phyloP scores from a whole-genome alignment of 2,329 filamentous ascomycete species.

The Fusarium azukiicola region DNA sequence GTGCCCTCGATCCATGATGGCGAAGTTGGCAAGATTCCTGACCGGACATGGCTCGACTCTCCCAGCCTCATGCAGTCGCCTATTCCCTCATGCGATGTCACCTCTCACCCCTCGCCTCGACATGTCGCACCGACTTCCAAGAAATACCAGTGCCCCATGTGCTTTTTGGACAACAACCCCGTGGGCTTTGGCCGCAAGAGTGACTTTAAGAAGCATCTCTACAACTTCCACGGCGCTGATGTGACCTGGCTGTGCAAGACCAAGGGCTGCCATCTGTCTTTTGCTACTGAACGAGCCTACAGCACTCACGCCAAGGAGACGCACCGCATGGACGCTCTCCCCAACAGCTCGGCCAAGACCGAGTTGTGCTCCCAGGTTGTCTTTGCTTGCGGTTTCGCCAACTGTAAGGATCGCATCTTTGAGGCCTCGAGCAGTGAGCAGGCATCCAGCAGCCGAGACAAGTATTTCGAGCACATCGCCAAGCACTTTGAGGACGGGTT shows the following conservation, averaged over 20 bases:
- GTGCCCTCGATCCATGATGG: slow-evolving; percentile 60
- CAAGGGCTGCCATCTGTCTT: slow-evolving; percentile 65
- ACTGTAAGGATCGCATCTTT: slow-evolving; percentile 67
- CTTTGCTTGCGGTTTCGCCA: slow-evolving; percentile 67
- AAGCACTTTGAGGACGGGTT: slow-evolving; percentile 70
- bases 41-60: slow-evolving; percentile 66
- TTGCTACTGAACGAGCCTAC: slow-evolving; percentile 69
- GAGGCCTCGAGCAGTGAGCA: slow-evolving; percentile 64
- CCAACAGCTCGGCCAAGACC: slow-evolving; percentile 65
- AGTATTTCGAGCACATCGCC: slow-evolving; percentile 71
- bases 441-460: slow-evolving; percentile 63
- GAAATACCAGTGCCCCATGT: slow-evolving; percentile 70
- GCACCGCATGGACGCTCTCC: slow-evolving; percentile 66
- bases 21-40: slow-evolving; percentile 59
- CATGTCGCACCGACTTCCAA: slow-evolving; percentile 63
- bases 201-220: slow-evolving; percentile 72
- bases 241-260: slow-evolving; percentile 68
- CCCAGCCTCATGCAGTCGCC: slow-evolving; percentile 63
- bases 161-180: slow-evolving; percentile 68
- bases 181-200: slow-evolving; percentile 71
- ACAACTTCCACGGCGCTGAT: slow-evolving; percentile 70
- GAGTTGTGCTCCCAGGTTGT: slow-evolving; percentile 68
- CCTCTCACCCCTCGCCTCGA: slow-evolving; percentile 62
- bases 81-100: slow-evolving; percentile 57
- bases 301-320: slow-evolving; percentile 68